A percentile compares a stretch with the other conserved stretches of the same genome.
Evolutionary conservation across 176 grass and related monocot species (phyloP).

Genomic region (Musa acuminata): DNA sequence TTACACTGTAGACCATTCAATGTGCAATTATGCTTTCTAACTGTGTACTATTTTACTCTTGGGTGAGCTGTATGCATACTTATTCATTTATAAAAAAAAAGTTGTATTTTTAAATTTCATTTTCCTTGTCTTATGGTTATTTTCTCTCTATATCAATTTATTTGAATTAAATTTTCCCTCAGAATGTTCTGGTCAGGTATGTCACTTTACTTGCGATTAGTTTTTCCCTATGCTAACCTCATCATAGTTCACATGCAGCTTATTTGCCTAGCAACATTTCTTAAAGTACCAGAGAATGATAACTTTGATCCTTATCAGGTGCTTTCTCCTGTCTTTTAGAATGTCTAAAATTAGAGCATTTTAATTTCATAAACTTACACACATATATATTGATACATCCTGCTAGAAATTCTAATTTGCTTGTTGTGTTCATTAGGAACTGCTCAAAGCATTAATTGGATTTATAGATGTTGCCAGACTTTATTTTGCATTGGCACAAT

Average conservation of each 20-base stretch:
- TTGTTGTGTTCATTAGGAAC: constrained; percentile 47
- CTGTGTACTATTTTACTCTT: too few species aligned
- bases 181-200: background rate
- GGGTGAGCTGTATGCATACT: too few species aligned
- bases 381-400: background rate
- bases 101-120: background rate
- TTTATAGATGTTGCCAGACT: constrained; percentile 92
- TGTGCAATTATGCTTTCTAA: too few species aligned
- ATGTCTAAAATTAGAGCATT: constrained; percentile 9
- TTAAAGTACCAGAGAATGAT: constrained; percentile 96
- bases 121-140: background rate
- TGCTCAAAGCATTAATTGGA: constrained; percentile 82
- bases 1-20: too few species aligned
- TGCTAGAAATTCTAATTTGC: constrained; percentile 3
- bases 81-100: background rate
- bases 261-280: constrained; percentile 88
- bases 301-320: constrained; percentile 95
- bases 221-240: constrained; percentile 15
- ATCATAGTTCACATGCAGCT: constrained; percentile 47
- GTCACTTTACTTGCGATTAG: background rate
- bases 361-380: background rate
- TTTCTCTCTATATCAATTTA: background rate
- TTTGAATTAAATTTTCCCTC: background rate
- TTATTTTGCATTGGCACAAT: constrained; percentile 93
- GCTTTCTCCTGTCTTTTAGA: background rate